These are phyloP conservation scores for Rhizophora apiculata DNA, from an alignment of 345 rosid genomes.

Conservation along the genomic window DNA sequence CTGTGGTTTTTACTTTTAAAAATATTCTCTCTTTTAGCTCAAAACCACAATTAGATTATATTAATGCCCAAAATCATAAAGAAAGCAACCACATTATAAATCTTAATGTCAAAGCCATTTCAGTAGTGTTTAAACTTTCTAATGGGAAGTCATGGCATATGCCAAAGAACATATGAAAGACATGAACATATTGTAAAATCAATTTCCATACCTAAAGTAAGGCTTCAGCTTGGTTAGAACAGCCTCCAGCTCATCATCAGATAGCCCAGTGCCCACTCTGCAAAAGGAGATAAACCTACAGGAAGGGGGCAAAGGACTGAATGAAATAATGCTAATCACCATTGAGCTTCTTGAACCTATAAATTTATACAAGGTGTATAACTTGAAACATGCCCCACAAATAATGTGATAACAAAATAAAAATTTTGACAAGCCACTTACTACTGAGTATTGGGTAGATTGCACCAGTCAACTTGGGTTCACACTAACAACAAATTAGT, in stretches of 20 bases:
- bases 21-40: too few relatives aligned
- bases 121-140: too few relatives aligned
- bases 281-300: constrained; percentile 91
- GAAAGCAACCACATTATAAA: not conserved
- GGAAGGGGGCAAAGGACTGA: constrained; percentile 10
- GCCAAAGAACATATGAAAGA: too few relatives aligned
- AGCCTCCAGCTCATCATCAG: constrained; percentile 80
- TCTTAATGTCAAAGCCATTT: not conserved
- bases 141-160: too few relatives aligned
- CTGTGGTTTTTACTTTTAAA: too few relatives aligned
- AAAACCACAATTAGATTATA: not conserved
- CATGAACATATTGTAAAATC: not conserved
- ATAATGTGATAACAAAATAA: not conserved
- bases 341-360: not conserved
- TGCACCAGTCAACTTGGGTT: too few relatives aligned
- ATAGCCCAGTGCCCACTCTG: constrained; percentile 93
- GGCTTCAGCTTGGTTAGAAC: constrained; percentile 85
- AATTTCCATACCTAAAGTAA: constrained; percentile 59
- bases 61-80: not conserved
- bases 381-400: not conserved
- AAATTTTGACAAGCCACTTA: not conserved
- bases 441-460: too few relatives aligned
- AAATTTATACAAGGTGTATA: too few relatives aligned
- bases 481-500: too few relatives aligned
- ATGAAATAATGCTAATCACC: not conserved